These are phyloP conservation scores for Volvox carteri DNA, from an alignment of 163 green algal genomes.

Conservation along the genomic window DNA sequence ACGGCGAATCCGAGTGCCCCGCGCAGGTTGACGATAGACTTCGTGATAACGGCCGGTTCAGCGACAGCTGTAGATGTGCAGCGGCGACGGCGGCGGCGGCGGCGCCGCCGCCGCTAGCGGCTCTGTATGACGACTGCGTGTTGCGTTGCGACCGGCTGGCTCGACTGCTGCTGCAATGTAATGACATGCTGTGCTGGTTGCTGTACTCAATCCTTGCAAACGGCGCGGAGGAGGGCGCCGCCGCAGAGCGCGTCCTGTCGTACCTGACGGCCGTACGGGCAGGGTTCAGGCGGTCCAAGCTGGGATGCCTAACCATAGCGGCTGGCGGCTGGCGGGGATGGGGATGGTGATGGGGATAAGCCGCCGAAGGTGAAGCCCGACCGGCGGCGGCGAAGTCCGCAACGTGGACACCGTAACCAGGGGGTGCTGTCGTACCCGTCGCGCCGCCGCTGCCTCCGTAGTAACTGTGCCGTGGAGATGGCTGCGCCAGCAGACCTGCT, in stretches of 20 bases:
- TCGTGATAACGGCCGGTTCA: too few relatives aligned
- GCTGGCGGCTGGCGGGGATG: background rate
- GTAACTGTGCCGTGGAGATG: constrained; percentile 6
- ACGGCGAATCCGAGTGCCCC: background rate
- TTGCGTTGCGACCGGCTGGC: background rate
- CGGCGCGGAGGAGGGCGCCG: background rate
- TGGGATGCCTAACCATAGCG: background rate
- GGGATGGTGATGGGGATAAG: too few relatives aligned
- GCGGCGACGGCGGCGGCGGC: too few relatives aligned
- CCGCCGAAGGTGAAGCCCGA: too few relatives aligned
- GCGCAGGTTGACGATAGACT: background rate
- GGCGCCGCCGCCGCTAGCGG: background rate
- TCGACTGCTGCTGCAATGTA: background rate
- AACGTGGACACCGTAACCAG: too few relatives aligned
- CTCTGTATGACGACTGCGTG: background rate
- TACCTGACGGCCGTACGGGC: background rate
- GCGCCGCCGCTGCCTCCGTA: background rate
- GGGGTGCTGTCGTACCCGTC: background rate
- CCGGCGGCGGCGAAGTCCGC: too few relatives aligned
- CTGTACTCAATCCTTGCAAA: background rate
- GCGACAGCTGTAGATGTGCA: too few relatives aligned
- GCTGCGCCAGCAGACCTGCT: constrained; percentile 12
- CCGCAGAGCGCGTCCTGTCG: background rate
- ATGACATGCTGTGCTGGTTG: background rate
- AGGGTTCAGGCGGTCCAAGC: background rate